Conservation (phyloP, 306 rosid genomes). For the Senna siamea region DNA sequence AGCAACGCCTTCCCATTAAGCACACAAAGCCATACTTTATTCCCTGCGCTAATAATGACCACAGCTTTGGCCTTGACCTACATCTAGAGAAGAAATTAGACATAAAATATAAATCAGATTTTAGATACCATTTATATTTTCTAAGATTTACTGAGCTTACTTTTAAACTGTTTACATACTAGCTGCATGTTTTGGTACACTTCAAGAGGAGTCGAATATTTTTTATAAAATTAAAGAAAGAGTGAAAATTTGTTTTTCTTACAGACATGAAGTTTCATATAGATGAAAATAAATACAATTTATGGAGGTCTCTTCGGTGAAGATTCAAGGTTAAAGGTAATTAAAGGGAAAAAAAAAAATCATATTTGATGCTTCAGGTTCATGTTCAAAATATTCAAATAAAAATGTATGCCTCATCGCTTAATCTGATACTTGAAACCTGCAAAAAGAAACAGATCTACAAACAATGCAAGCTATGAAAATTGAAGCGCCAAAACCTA, state of each 20-base stretch:
- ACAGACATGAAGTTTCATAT: background rate
- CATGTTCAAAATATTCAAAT: background rate
- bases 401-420: background rate
- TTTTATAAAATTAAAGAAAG: background rate
- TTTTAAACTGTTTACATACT: background rate
- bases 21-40: background rate
- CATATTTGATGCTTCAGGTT: background rate
- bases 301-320: background rate
- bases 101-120: background rate
- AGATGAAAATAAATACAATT: background rate
- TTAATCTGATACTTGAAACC: background rate
- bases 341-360: background rate
- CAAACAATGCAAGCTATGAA: background rate
- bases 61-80: conserved; percentile 7
- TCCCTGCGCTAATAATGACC: background rate
- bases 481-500: background rate
- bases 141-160: background rate
- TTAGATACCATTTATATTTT: background rate
- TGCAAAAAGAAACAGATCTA: background rate
- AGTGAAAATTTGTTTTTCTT: background rate
- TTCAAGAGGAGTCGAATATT: background rate
- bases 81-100: background rate
- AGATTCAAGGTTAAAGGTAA: background rate
- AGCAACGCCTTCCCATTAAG: background rate
- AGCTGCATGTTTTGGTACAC: conserved; percentile 5